Evolutionary conservation across 2,329 filamentous ascomycete species (phyloP), one percentile per base, ranked within the genome.

Genomic region (Metarhizium sp.): DNA sequence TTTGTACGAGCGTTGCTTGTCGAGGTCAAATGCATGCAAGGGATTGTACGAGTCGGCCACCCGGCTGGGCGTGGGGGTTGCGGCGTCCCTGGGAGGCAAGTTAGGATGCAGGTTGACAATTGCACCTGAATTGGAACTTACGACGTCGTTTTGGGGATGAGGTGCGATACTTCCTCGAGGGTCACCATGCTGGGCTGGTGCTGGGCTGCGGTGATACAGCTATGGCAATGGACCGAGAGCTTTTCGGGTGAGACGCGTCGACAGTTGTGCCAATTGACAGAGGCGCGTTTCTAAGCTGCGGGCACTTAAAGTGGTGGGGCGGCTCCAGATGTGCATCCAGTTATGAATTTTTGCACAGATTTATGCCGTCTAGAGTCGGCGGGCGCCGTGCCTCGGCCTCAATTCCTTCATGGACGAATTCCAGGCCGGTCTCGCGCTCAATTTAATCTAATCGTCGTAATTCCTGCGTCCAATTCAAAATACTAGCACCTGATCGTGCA

Each of bases 1-100:
- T 69, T 92, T 79, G 70, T 97, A 99, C 54, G 91, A 87, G 59
- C 80, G 80, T 57, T 80, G 75, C 64, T 80, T 86, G 29, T 88
- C 80, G 10, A 97, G 81, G 51, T 75, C 75, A 70, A 91, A 97
- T 7, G 85, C 87, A 54, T 84, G 74, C 32, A 95, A 78, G 0
- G 92, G 85, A 55, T 83, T 86, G 75, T 96, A 97, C 55, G 67
- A 67, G 8, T 78, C 79, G 60, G 76, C 62, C 50, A 70, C 74
- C 55, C 86, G 85, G 51, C 81, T 73, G 25, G 80, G 71, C 14
- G 69, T 63, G 36, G 70, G 62, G 34, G 70, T 69, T 46, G 67
- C 63, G 55, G 72, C 61, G 60, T 72, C 59, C 59, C 66, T 71
- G 52, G 40, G 20, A 42, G 14, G 34, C n/a, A 43, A 13, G 20